Base-by-base conservation (phyloP, 306 rosid species). In the Canavalia gladiata region DNA sequence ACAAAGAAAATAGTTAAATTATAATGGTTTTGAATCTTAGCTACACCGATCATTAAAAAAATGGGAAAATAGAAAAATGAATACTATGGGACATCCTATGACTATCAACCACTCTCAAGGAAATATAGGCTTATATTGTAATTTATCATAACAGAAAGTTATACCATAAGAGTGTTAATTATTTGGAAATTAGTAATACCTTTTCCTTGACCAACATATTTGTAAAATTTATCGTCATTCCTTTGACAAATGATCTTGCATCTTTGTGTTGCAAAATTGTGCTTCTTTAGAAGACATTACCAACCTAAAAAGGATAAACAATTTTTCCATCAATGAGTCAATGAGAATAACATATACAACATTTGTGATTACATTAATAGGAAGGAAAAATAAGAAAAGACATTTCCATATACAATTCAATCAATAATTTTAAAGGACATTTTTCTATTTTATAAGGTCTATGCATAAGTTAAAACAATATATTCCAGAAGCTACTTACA, bases 141-240 rank as follows among this genome's bases (percentile, higher is more conserved):
- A 77, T 54, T 55, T 25, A 37, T 46, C 42, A 57, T 34, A 82
- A 34, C 9, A 30, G 54, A 75, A 42, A 18, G 60, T 28, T 29
- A 66, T 74, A 34, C 2, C 1, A 47, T 42, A 45, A 25, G 9
- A 76, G 68, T 47, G 83, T 52, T 35, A 30, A 4, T 37, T 37
- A 4, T 18, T 18, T 51, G 18, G 58, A 46, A 76, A 80, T 68
- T 51, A 31, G 46, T 43, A 60, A 52, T 73, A 92, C 99, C 99
- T 95, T 95, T 45, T 97, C 97, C 88, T 93, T 95, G 63, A 72
- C 87, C 65, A 88, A 47, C 74, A 87, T 56, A 66, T 93, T 90
- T 1, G 88, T 47, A 62, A 78, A 47, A 87, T 88, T 95, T 87
- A 88, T 52, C 65, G 87, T 43, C 77, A 89, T 52, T 84, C 88